A percentile compares a stretch with the other conserved stretches of the same genome.
These are phyloP conservation scores for Parafenestella ontariensis DNA, from an alignment of 2,329 filamentous ascomycete species.

Conservation along the genomic window DNA sequence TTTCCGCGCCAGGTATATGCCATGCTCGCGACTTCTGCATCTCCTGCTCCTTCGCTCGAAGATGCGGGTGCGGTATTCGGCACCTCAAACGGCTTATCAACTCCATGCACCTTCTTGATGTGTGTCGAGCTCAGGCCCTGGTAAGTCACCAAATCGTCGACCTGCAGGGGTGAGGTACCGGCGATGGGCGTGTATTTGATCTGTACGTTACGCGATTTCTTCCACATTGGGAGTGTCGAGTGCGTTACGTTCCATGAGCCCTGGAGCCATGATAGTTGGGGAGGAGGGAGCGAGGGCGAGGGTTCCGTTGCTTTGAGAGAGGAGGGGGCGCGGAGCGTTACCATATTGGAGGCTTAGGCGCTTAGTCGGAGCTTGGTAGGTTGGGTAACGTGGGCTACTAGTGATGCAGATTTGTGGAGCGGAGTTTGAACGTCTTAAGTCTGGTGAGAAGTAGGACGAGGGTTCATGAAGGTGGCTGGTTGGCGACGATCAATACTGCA, in stretches of 20 bases:
- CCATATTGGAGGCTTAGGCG: constrained; percentile 10
- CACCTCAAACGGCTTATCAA: constrained; percentile 62
- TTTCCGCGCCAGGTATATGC: constrained; percentile 74
- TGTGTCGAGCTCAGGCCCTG: constrained; percentile 61
- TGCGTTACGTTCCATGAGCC: constrained; percentile 50
- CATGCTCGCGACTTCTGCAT: constrained; percentile 58
- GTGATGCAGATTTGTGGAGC: background rate
- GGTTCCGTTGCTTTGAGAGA: constrained; percentile 22
- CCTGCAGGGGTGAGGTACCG: constrained; percentile 36
- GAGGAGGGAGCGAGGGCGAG: constrained; percentile 28
- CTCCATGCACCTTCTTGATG: constrained; percentile 68
- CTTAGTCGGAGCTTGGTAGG: background rate
- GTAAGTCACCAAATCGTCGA: constrained; percentile 79
- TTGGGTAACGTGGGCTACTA: background rate
- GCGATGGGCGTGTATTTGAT: constrained; percentile 71
- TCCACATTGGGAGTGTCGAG: constrained; percentile 70
- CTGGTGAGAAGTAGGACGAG: background rate
- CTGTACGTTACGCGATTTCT: constrained; percentile 76
- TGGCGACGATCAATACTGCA: background rate
- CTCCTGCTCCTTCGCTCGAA: constrained; percentile 12
- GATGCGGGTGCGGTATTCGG: constrained; percentile 13
- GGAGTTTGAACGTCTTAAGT: background rate
- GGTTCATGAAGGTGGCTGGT: background rate
- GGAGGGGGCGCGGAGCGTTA: constrained; percentile 39
- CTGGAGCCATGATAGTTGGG: constrained; percentile 48